Base-by-base conservation (phyloP, 1,139 yeast species). In the Geotrichum aggregatum region DNA sequence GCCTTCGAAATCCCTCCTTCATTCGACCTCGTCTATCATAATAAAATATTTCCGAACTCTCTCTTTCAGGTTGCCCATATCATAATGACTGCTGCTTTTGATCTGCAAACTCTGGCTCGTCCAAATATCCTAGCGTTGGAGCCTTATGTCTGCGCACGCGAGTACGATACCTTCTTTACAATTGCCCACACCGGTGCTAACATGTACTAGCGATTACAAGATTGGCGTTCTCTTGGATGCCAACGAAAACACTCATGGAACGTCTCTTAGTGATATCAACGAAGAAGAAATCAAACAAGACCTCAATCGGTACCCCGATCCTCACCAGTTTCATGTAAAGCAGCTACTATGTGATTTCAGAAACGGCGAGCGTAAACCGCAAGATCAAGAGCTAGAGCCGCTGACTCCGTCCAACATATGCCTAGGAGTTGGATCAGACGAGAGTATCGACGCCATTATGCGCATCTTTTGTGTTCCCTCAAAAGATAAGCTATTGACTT, bases 361-460 rank as follows among this genome's bases (percentile, higher is more conserved):
- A 60, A 88, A 87, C 65, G 58, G 65, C 1, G 77, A 73, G 57
- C 78, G 61, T 61, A 40, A 53, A 50, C 42, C 56, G 58, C 45
- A 52, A 36, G 49, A 49, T 54, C 11, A 52, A 54, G 10, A 52
- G 58, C 44, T 57, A 14, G 44, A 56, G 10, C 67, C 70, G 3
- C 66, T 91, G 56, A 71, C 72, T 0, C 77, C 86, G 0, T 84
- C 76, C 10, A 94, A 94, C 68, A 65, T 94, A 50, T 89, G 95
- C 66, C 76, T 92, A 41, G 98, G 98, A 33, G 98, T 92, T 14
- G 99, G 99, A 1, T 88, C 97, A 0, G 99, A 92, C 66, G 99
- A 92, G 69, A 83, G 95, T 63, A 89, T 94, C 52, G 99, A 92
- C 67, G 77, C 94, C 52, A 71, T 92, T 52, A 83, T 92, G 58